Percentiles rank a stretch among this genome's conserved stretches.
Evolutionary conservation across 768 basidiomycete species (phyloP).

Genomic region (Suillus subaureus): DNA sequence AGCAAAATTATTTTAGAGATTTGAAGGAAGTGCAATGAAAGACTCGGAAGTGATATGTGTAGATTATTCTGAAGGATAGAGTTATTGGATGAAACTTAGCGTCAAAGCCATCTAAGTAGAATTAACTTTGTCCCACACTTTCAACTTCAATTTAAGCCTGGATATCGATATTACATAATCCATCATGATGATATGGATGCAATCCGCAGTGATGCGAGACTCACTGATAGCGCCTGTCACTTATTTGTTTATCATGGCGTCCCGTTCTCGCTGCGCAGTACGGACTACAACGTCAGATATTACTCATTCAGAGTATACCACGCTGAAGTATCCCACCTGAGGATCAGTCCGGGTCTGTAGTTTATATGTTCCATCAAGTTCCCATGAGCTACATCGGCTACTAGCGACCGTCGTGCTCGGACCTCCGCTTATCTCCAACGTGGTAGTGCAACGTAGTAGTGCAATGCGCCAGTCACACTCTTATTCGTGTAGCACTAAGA

Average conservation of each 20-base stretch:
- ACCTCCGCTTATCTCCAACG: background rate
- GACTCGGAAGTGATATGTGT: background rate
- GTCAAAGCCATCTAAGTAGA: background rate
- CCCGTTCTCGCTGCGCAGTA: constrained; percentile 7
- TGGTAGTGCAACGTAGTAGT: background rate
- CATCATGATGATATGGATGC: background rate
- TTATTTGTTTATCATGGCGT: constrained; percentile 4
- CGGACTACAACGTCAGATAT: constrained; percentile 2
- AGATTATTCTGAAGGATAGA: background rate
- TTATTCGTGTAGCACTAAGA: background rate
- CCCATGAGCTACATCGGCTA: constrained; percentile 3
- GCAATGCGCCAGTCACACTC: background rate
- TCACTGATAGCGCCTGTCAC: background rate
- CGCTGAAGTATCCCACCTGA: background rate
- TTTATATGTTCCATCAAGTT: background rate
- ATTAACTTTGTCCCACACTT: background rate
- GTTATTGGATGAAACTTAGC: background rate
- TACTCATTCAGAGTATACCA: background rate
- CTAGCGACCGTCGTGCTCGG: background rate
- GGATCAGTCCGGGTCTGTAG: background rate
- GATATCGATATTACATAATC: background rate
- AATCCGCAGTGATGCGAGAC: constrained; percentile 1
- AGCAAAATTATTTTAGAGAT: background rate
- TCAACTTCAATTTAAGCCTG: background rate
- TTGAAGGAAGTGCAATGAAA: background rate